These are phyloP conservation scores for Beauveria sp. DNA, from an alignment of 2,329 filamentous ascomycete species.

Conservation along the genomic window DNA sequence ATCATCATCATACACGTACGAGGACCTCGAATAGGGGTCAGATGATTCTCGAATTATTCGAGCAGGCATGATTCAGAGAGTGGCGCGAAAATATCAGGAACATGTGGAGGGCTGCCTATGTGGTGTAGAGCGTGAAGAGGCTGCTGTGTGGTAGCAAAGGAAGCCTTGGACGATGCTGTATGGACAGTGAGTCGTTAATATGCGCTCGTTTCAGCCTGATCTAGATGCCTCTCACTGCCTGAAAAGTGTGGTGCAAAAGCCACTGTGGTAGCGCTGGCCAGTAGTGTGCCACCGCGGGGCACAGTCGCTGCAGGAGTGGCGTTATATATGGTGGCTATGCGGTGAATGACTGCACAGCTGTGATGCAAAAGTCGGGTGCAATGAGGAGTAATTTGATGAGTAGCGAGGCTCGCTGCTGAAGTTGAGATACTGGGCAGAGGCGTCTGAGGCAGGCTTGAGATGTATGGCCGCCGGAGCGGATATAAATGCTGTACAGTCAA, in stretches of 20 bases:
- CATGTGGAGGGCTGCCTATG: background rate
- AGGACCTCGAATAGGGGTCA: background rate
- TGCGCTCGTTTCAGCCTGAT: constrained; percentile 7
- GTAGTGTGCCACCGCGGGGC: constrained; percentile 2
- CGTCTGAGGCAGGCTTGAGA: background rate
- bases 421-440: background rate
- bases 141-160: background rate
- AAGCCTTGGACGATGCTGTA: background rate
- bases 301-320: background rate
- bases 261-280: background rate
- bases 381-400: no score
- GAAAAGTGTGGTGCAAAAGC: constrained; percentile 1
- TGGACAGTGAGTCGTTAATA: background rate
- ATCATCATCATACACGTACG: constrained; percentile 6
- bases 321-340: constrained; percentile 7
- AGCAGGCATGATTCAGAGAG: constrained; percentile 3
- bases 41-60: constrained; percentile 6
- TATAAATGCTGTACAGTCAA: background rate
- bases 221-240: background rate
- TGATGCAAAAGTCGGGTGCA: background rate
- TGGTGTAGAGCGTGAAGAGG: background rate
- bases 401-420: background rate
- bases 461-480: background rate
- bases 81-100: background rate
- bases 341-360: constrained; percentile 2